phyloP scores from a whole-genome alignment of 306 rosid genomes.

The Hippophae tibetana region DNA sequence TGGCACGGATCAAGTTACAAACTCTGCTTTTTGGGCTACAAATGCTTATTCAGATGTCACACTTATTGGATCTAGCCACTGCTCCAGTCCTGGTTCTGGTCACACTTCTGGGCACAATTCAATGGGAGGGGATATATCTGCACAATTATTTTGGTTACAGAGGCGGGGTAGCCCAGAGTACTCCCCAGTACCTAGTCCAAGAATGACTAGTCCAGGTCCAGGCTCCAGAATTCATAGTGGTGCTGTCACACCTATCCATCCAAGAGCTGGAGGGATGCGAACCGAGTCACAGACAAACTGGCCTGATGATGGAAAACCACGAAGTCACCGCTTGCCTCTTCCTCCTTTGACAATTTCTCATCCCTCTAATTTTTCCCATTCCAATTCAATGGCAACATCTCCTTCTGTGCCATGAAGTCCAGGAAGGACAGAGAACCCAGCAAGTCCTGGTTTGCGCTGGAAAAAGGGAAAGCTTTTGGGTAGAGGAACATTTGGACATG shows the following conservation, averaged over 20 bases:
- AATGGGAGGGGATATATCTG: constrained; percentile 95
- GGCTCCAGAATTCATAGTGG: constrained; percentile 99
- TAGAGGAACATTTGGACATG: constrained; percentile 96
- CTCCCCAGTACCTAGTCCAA: constrained; percentile 56
- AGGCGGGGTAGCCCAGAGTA: constrained; percentile 64
- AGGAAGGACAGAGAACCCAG: constrained; percentile 84
- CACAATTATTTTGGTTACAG: constrained; percentile 56
- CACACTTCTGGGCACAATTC: constrained; percentile 98
- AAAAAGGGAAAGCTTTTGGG: constrained; percentile 93
- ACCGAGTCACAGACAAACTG: constrained; percentile 60
- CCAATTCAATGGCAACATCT: constrained; percentile 92
- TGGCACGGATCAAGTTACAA: constrained; percentile 45
- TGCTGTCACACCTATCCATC: constrained; percentile 96
- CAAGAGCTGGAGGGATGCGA: constrained; percentile 68
- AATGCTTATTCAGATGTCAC: constrained; percentile 42
- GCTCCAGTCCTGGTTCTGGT: constrained; percentile 98
- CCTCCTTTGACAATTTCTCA: constrained; percentile 67
- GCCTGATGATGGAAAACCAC: constrained; percentile 78
- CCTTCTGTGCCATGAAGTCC: constrained; percentile 99
- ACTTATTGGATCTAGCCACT: constrained; percentile 72
- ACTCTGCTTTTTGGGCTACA: constrained; percentile 46
- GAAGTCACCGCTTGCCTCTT: constrained; percentile 92
- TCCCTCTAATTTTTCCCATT: constrained; percentile 66
- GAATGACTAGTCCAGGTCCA: constrained; percentile 73
- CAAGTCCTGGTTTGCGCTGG: constrained; percentile 89